A percentile compares a stretch with the other conserved stretches of the same genome.
phyloP scores from a whole-genome alignment of 1,284 basidiomycete genomes.

The Melampsora larici-populina region DNA sequence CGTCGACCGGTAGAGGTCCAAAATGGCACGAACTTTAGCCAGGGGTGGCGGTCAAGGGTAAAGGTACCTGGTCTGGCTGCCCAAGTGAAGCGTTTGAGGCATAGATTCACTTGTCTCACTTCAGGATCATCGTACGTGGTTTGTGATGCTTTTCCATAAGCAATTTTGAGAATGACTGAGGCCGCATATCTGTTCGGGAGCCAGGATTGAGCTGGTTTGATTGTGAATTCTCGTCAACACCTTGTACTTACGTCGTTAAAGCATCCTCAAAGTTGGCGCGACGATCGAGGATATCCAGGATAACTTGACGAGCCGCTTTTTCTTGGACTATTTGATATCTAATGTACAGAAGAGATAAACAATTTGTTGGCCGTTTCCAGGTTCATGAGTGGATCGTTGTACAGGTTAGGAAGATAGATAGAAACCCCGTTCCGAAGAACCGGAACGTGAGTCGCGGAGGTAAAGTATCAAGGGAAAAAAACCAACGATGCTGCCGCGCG shows the following conservation, averaged over 20 bases:
- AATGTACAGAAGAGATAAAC: neutral
- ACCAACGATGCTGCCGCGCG: constrained; percentile 33
- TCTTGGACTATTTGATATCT: constrained; percentile 60
- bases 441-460: neutral
- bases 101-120: constrained; percentile 60
- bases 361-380: too few species aligned
- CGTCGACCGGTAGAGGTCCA: constrained; percentile 60
- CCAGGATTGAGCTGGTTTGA: neutral
- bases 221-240: neutral
- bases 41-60: constrained; percentile 63
- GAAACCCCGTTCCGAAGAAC: too few species aligned
- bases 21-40: constrained; percentile 62
- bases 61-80: constrained; percentile 62
- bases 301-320: constrained; percentile 58
- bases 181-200: constrained; percentile 55
- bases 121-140: constrained; percentile 62
- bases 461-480: neutral
- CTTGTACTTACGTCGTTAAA: constrained; percentile 14
- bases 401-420: too few species aligned
- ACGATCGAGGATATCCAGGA: constrained; percentile 60
- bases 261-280: constrained; percentile 59
- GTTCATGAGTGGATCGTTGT: too few species aligned
- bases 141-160: constrained; percentile 63
- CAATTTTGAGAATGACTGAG: constrained; percentile 64
- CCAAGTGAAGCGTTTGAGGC: constrained; percentile 58